A percentile compares a stretch with the other conserved stretches of the same genome.
phyloP scores from a whole-genome alignment of 1,284 basidiomycete genomes.

The Wolfiporia cocos region DNA sequence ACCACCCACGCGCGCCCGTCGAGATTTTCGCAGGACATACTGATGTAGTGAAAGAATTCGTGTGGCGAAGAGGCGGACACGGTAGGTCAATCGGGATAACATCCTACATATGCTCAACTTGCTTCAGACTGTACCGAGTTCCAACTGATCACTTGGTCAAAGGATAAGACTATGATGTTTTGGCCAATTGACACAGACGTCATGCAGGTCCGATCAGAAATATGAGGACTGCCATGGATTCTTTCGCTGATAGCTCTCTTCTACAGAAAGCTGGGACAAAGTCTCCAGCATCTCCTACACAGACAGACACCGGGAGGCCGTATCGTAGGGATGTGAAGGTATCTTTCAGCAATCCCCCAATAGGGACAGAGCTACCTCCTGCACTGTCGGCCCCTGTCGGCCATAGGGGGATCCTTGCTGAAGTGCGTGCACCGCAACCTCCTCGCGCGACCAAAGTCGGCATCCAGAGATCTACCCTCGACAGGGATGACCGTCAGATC shows the following conservation, averaged over 20 bases:
- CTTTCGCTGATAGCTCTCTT: neutral
- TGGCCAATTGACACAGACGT: conserved; percentile 81
- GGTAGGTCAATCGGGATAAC: conserved; percentile 40
- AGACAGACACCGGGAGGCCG: conserved; percentile 6
- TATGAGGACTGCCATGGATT: neutral
- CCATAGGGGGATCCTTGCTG: conserved; percentile 58
- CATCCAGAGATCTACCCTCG: too few relatives aligned
- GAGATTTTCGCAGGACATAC: conserved; percentile 84
- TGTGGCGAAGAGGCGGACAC: conserved; percentile 75
- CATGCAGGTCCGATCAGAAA: conserved; percentile 58
- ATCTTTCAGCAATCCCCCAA: conserved; percentile 27
- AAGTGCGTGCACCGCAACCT: conserved; percentile 53
- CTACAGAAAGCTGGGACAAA: conserved; percentile 19
- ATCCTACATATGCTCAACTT: conserved; percentile 2
- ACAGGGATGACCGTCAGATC: too few relatives aligned
- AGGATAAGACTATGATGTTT: conserved; percentile 87
- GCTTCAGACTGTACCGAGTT: conserved; percentile 63
- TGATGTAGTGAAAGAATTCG: conserved; percentile 97
- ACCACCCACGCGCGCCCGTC: conserved; percentile 47
- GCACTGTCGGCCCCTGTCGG: conserved; percentile 64
- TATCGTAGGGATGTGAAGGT: conserved; percentile 17
- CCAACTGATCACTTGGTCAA: conserved; percentile 96
- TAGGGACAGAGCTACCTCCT: conserved; percentile 23
- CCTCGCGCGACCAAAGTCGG: conserved; percentile 19
- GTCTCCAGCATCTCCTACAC: conserved; percentile 12